Evolutionary conservation across 306 rosid genomes (phyloP), one percentile per base, ranked within the genome.

Genomic region (Vigna unguiculata): DNA sequence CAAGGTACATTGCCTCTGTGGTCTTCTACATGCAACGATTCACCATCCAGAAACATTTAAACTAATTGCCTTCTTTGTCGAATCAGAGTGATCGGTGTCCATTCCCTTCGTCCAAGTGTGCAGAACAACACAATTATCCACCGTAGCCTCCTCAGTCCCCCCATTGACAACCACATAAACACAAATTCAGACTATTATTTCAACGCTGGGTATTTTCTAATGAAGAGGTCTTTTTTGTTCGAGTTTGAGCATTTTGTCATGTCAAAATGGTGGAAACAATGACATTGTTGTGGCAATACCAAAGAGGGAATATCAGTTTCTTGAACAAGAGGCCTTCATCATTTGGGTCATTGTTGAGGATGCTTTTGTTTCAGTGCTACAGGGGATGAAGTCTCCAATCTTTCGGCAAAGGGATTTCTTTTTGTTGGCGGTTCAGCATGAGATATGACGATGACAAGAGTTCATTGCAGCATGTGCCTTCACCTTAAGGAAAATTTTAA

Each of bases 301-400:
- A 86, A 3, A 82, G 93, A 38, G 92, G 86, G 49, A 88, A 43
- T 58, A 47, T 55, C 4, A 62, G 86, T 54, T 89, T 78, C 87
- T 92, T 83, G 93, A 90, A 83, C 64, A 92, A 90, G 73, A 79
- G 97, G 24, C 91, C 84, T 3, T 91, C 96, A 5, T 93, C 94
- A 53, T 90, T 93, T 38, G 91, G 97, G 34, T 30, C 34, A 0
- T 25, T 25, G 28, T 25, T 25, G 28, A 25, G 28, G 28, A 4
- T 25, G 28, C 28, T 25, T 25, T 25, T 25, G 28, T 25, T 25
- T 25, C 28, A 25, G 3, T 25, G 28, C 28, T 25, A 25, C 3
- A 25, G 28, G 28, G 28, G 28, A 25, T 25, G 28, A 25, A 25
- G 3, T 25, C 28, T 25, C 28, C 28, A 25, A 25, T 25, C 28